phyloP scores from a whole-genome alignment of 371 early-diverging fungal genomes.

The Neoconidiobolus thromboides region DNA sequence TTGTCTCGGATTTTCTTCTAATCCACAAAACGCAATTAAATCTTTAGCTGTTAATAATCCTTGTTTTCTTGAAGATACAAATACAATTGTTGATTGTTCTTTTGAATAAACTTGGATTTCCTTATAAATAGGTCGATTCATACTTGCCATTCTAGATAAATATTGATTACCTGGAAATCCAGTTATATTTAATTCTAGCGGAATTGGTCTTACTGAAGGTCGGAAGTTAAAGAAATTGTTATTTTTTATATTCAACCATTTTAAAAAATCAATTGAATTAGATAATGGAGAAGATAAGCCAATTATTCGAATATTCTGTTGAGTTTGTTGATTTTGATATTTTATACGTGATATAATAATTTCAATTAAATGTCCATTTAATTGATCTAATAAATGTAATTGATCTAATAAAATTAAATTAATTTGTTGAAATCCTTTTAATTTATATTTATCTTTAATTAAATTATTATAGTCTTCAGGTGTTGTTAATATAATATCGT shows the following conservation, averaged over 20 bases:
- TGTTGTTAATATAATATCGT: conserved; percentile 93
- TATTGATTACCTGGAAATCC: conserved; percentile 90
- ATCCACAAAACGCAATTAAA: conserved; percentile 73
- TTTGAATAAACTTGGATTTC: conserved; percentile 88
- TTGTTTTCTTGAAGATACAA: conserved; percentile 92
- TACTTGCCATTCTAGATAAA: conserved; percentile 89
- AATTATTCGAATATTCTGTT: conserved; percentile 71
- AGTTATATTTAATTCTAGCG: conserved; percentile 87
- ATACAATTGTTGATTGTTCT: conserved; percentile 81
- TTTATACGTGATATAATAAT: conserved; percentile 95
- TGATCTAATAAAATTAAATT: conserved; percentile 94
- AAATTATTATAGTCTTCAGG: conserved; percentile 99
- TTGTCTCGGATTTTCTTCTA: conserved; percentile 78
- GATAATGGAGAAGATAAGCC: conserved; percentile 97
- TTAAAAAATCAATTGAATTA: conserved; percentile 88
- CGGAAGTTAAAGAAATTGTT: conserved; percentile 84
- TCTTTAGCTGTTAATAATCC: conserved; percentile 88
- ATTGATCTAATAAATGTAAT: conserved; percentile 93
- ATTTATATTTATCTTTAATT: conserved; percentile 75
- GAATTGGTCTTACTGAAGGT: conserved; percentile 88
- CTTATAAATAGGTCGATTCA: conserved; percentile 91
- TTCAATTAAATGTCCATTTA: conserved; percentile 95
- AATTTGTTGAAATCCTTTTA: conserved; percentile 64
- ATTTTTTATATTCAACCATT: conserved; percentile 82
- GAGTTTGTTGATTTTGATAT: conserved; percentile 57